Evolutionary conservation across 1,139 yeast species (phyloP).

Genomic region (Yamadazyma taylorii): DNA sequence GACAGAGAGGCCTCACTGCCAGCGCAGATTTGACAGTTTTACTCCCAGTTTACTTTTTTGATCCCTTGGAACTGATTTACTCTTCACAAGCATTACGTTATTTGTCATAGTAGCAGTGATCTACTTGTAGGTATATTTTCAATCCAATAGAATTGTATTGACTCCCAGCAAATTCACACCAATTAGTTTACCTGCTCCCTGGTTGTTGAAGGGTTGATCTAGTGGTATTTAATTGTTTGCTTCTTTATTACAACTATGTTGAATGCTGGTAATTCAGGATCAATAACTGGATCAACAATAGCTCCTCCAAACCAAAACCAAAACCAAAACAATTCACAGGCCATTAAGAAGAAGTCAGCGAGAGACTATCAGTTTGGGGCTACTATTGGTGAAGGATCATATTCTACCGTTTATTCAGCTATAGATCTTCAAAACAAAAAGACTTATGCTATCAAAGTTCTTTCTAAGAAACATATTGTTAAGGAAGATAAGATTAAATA

Average conservation of each 20-base stretch:
- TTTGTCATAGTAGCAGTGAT: no score
- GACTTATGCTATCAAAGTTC: conserved; percentile 71
- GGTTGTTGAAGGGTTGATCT: no score
- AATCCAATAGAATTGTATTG: no score
- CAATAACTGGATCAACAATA: not conserved
- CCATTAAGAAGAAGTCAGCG: conserved; percentile 38
- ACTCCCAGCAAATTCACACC: no score
- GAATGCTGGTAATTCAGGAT: conserved; percentile 1
- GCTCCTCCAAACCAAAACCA: not conserved
- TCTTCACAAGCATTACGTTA: no score
- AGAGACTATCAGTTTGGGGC: conserved; percentile 73
- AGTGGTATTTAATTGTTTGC: no score
- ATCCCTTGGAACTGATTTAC: no score
- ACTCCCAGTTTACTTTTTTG: no score
- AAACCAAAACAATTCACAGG: not conserved
- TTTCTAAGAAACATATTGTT: conserved; percentile 72
- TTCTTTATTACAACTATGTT: not conserved
- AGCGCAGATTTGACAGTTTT: no score
- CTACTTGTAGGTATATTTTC: no score
- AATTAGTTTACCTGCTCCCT: no score
- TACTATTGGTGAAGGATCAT: conserved; percentile 78
- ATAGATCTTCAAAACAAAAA: conserved; percentile 56
- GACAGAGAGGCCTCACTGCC: no score
- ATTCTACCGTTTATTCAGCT: conserved; percentile 73
- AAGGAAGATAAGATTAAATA: conserved; percentile 78